Conservation (phyloP, 352 stramenopile genomes). For the Phytophthora rubi region DNA sequence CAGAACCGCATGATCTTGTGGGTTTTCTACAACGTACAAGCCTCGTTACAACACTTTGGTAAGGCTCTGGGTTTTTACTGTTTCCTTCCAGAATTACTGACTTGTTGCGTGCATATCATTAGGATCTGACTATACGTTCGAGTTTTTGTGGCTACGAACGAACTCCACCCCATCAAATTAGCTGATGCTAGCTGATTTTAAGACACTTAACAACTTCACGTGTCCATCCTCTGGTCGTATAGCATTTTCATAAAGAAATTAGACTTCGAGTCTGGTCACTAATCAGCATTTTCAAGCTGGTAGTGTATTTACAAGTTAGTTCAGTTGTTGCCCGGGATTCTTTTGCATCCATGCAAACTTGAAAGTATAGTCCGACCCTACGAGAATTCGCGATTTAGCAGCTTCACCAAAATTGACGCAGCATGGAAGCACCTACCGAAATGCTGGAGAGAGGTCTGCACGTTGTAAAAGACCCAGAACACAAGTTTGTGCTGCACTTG, state of each 20-base stretch:
- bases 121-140: conserved; percentile 11
- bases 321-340: neutral
- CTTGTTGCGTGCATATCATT: neutral
- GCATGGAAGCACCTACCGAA: neutral
- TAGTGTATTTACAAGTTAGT: neutral
- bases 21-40: conserved; percentile 41
- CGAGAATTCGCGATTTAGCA: neutral
- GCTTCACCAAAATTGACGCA: neutral
- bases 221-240: too few species aligned
- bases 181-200: neutral
- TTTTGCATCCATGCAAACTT: conserved; percentile 4
- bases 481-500: neutral
- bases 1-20: conserved; percentile 46
- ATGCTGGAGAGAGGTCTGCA: conserved; percentile 3
- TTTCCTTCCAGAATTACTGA: neutral
- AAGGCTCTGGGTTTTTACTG: neutral
- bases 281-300: neutral
- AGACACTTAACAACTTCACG: too few species aligned
- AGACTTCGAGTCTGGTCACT: too few species aligned
- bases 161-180: neutral
- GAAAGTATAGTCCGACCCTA: neutral
- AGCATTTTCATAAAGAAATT: too few species aligned
- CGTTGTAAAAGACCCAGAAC: conserved; percentile 9
- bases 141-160: neutral
- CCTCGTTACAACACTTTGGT: conserved; percentile 36